Evolutionary conservation across 306 rosid species (phyloP), one percentile per base, ranked within the genome.

Genomic region (Abrus pulchellus): DNA sequence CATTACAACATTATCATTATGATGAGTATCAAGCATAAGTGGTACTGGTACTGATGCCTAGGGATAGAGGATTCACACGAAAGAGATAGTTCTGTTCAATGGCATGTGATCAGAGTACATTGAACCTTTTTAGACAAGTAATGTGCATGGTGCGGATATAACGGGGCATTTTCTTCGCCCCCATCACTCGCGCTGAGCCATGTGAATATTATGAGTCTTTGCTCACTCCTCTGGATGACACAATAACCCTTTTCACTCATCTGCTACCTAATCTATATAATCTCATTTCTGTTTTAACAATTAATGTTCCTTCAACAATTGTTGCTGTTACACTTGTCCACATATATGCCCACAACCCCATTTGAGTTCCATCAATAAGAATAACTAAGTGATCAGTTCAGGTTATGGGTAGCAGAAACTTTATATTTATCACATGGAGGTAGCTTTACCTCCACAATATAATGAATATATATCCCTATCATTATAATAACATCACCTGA

Each of bases 101-200:
- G 61, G 68, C 83, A 77, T 72, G 85, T 81, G 80, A 72, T 73
- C 13, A 71, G n/a, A 29, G 72, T 70, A 54, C 75, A 69, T 5
- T 53, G 68, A 84, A 79, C 69, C 82, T 60, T 74, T 75, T 81
- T 67, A 60, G 78, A 82, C 86, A 82, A 73, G 52, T 82, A 77
- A 68, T 73, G 71, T 77, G 86, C 88, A 76, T 74, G 71, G 43
- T 67, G 86, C 88, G 84, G 81, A 85, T 85, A 85, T 68, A 74
- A 82, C 88, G 88, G 83, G 81, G 57, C 76, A 44, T 68, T 85
- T 82, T 73, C 64, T 66, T 81, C 68, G 47, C 47, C 48, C 27
- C 75, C 61, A 5, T 80, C 68, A 50, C 74, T 80, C 60, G 8
- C 74, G 43, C 65, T 62, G 59, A 62, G 10, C 79, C 73, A 57